Percentiles rank a stretch among this genome's conserved stretches.
Evolutionary conservation across 2,329 filamentous ascomycete species (phyloP).

Genomic region (Dactylonectria macrodidyma): DNA sequence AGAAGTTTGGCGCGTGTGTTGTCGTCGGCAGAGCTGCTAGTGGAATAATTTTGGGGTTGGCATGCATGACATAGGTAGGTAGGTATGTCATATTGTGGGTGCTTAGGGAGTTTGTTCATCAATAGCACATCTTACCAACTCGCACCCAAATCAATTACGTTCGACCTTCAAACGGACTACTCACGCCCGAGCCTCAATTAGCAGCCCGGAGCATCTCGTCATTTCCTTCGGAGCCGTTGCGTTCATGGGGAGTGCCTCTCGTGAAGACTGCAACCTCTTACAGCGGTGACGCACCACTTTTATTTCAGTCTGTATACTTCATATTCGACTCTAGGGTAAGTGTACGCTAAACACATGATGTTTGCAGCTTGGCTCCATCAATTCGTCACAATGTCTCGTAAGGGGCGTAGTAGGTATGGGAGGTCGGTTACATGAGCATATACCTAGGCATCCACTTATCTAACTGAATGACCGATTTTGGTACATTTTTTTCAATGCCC

Average conservation of each 20-base stretch:
- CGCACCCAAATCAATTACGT: background rate
- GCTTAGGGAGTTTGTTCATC: background rate
- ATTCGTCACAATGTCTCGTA: no score
- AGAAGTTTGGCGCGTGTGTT: background rate
- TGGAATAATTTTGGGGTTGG: background rate
- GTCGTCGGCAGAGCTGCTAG: background rate
- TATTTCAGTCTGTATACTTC: background rate
- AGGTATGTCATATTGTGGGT: background rate
- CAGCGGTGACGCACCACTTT: slow-evolving; percentile 30
- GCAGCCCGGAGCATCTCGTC: background rate
- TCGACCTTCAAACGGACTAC: background rate
- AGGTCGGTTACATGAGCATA: no score
- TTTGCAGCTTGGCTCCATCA: no score
- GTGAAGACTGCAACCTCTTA: background rate
- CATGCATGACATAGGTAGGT: background rate
- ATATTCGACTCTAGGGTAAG: slow-evolving; percentile 37
- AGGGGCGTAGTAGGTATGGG: no score
- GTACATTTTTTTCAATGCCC: no score
- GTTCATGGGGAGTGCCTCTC: background rate
- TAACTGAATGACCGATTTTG: no score
- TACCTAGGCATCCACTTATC: no score
- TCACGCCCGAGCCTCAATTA: background rate
- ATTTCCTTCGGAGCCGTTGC: background rate
- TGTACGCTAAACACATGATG: background rate
- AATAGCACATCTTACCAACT: background rate